phyloP scores from a whole-genome alignment of 805 yeast genomes.

The Cyberlindnera sargentensis region DNA sequence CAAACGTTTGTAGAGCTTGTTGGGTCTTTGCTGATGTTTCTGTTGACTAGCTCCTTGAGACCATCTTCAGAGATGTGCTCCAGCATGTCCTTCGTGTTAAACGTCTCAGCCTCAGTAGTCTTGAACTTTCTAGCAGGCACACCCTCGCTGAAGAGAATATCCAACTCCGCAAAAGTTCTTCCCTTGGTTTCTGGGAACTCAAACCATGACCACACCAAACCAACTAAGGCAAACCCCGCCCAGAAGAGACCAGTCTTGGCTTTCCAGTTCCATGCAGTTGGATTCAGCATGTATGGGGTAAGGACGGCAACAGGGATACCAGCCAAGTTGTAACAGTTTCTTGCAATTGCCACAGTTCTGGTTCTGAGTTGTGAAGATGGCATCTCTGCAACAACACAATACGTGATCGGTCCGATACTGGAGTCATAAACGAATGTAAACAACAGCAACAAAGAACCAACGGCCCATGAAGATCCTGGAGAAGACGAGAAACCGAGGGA shows the following conservation, averaged over 20 bases:
- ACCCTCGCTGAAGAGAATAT: conserved; percentile 35
- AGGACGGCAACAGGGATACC: conserved; percentile 30
- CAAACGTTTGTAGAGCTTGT: too few relatives aligned
- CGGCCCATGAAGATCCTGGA: conserved; percentile 19
- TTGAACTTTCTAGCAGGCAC: conserved; percentile 28
- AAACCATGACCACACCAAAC: conserved; percentile 37
- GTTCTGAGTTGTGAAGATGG: conserved; percentile 34
- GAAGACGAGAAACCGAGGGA: conserved; percentile 18
- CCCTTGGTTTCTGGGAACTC: conserved; percentile 51
- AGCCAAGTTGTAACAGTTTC: conserved; percentile 26
- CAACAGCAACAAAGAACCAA: conserved; percentile 25
- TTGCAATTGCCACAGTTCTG: conserved; percentile 32
- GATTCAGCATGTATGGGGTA: conserved; percentile 41
- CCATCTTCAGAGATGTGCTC: conserved; percentile 6
- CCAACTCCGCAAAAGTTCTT: conserved; percentile 51
- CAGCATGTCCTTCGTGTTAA: conserved; percentile 16
- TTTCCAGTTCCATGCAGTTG: conserved; percentile 35
- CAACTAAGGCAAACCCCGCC: conserved; percentile 30
- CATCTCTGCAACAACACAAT: conserved; percentile 32
- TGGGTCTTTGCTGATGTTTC: too few relatives aligned
- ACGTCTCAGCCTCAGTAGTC: conserved; percentile 15
- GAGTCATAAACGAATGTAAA: conserved; percentile 30
- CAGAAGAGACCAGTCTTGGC: conserved; percentile 40
- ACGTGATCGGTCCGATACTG: conserved; percentile 35
- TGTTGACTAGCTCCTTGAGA: neutral